Conservation (phyloP, 192 early-diverging fungal genomes). For the Diversispora epigaea region DNA sequence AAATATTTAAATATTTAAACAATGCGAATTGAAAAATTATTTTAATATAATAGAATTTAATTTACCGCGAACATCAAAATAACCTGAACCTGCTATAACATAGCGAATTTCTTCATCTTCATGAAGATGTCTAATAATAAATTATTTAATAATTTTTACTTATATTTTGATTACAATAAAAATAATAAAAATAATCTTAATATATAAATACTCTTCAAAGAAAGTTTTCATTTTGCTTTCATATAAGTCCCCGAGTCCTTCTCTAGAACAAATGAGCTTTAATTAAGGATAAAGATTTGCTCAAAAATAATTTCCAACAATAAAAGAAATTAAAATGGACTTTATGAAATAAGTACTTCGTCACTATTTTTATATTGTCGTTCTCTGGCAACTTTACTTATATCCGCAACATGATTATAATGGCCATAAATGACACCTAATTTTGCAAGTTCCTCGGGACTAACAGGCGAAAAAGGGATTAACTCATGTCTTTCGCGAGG, state of each 20-base stretch:
- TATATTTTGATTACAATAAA: neutral
- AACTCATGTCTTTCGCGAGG: constrained; percentile 82
- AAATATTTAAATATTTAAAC: neutral
- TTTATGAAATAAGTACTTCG: constrained; percentile 43
- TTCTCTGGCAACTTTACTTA: constrained; percentile 71
- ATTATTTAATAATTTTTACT: constrained; percentile 22
- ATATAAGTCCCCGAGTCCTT: constrained; percentile 77
- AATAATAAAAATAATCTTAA: neutral
- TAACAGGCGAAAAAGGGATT: constrained; percentile 58
- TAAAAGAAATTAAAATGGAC: neutral
- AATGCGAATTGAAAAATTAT: neutral
- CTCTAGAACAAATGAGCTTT: constrained; percentile 78
- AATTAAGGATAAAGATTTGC: constrained; percentile 6
- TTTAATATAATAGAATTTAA: neutral
- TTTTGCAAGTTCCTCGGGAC: constrained; percentile 60
- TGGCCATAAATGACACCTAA: constrained; percentile 78
- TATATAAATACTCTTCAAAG: constrained; percentile 70
- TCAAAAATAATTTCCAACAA: neutral
- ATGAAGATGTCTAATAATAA: constrained; percentile 72
- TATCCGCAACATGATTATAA: constrained; percentile 53
- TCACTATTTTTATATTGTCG: constrained; percentile 92
- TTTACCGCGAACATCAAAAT: constrained; percentile 78
- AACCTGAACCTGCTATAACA: constrained; percentile 88
- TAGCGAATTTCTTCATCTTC: constrained; percentile 98
- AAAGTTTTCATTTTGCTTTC: constrained; percentile 93